Evolutionary conservation across 768 basidiomycete genomes (phyloP).

Genomic region (Boletus tylopilopsis): DNA sequence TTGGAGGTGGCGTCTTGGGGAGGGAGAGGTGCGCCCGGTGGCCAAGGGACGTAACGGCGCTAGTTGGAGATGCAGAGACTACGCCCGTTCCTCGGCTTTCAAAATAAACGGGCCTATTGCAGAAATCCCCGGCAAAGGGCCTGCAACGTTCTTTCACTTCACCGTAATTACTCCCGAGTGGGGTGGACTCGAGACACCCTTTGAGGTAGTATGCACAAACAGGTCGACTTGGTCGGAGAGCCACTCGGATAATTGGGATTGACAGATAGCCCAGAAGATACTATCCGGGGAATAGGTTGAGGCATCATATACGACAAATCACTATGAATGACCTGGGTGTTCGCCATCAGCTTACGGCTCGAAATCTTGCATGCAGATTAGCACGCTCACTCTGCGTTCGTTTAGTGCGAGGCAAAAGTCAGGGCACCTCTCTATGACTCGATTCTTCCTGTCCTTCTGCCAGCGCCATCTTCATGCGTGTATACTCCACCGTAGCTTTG

Average conservation of each 20-base stretch:
- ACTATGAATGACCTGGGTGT: constrained; percentile 5
- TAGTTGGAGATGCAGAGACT: not conserved
- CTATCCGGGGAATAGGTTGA: constrained; percentile 15
- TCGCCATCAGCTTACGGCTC: constrained; percentile 6
- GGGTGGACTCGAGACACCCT: not conserved
- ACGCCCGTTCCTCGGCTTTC: not conserved
- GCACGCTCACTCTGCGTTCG: constrained; percentile 4
- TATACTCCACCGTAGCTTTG: constrained; percentile 53
- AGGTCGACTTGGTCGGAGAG: not conserved
- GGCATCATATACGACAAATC: constrained; percentile 1
- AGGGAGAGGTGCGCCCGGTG: not conserved
- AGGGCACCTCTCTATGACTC: not conserved
- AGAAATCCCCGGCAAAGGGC: not conserved
- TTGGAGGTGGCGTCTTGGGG: not conserved
- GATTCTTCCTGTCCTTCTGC: not conserved
- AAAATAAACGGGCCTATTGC: not conserved
- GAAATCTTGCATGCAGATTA: not conserved
- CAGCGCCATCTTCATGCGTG: constrained; percentile 47
- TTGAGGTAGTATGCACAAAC: not conserved
- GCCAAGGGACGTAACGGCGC: constrained; percentile 1
- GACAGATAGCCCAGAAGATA: constrained; percentile 1
- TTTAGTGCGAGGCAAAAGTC: not conserved
- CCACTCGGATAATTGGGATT: not conserved
- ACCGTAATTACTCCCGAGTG: too few species aligned
- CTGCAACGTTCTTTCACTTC: not conserved